Evolutionary conservation across 352 stramenopile species (phyloP).

Genomic region (Globisporangium camurandrum): DNA sequence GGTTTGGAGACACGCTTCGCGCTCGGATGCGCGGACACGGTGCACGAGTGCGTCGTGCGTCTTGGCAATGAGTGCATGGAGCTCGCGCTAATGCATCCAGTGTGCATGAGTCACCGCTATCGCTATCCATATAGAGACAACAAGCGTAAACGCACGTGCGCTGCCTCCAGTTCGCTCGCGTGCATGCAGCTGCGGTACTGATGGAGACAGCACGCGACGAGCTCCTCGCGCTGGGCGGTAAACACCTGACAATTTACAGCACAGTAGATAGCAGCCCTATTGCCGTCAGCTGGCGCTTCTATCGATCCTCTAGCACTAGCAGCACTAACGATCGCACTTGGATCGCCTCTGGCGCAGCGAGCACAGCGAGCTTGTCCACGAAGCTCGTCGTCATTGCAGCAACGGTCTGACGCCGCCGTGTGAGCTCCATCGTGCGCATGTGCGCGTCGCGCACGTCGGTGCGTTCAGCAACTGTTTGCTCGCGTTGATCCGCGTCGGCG

Average conservation of each 20-base stretch:
- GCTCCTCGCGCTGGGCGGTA: conserved; percentile 18
- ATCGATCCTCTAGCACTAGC: too few species aligned
- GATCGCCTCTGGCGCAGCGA: conserved; percentile 25
- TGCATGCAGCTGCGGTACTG: conserved; percentile 14
- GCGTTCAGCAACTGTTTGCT: conserved; percentile 5
- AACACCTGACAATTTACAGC: conserved; percentile 15
- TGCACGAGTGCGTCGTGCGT: conserved; percentile 14
- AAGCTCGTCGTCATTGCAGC: conserved; percentile 28
- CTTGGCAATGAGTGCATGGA: conserved; percentile 17
- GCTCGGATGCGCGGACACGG: conserved; percentile 12
- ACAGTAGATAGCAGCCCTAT: too few species aligned
- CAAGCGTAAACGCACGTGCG: conserved; percentile 12
- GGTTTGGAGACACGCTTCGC: conserved; percentile 14
- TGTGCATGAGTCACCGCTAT: neutral
- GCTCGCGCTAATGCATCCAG: conserved; percentile 9
- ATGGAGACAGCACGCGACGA: conserved; percentile 21
- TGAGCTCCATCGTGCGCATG: conserved; percentile 19
- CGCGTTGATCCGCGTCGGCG: conserved; percentile 8
- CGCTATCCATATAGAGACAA: neutral
- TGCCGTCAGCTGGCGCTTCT: too few species aligned
- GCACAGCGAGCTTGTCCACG: conserved; percentile 30
- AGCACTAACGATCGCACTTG: too few species aligned
- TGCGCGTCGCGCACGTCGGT: conserved; percentile 19
- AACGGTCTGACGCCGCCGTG: conserved; percentile 19
- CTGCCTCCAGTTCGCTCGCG: conserved; percentile 13